Evolutionary conservation across 2,329 filamentous ascomycete species (phyloP).

Genomic region (Penicillium sp.): DNA sequence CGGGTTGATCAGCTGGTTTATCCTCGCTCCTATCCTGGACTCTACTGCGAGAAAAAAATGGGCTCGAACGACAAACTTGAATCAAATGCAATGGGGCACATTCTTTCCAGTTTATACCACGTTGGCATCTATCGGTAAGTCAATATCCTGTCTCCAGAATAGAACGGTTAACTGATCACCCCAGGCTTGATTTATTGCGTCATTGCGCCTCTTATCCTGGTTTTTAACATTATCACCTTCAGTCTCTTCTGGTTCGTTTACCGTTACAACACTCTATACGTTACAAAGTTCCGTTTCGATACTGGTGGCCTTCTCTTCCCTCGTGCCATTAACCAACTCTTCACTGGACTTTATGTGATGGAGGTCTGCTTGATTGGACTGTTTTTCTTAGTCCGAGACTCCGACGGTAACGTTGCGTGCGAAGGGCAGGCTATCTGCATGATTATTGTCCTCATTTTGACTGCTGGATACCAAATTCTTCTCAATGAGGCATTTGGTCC

Average conservation of each 20-base stretch:
- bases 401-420: conserved; percentile 60
- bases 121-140: conserved; percentile 81
- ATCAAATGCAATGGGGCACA: conserved; percentile 82
- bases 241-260: conserved; percentile 90
- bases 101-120: conserved; percentile 98
- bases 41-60: conserved; percentile 84
- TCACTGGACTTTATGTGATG: conserved; percentile 94
- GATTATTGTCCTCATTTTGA: conserved; percentile 74
- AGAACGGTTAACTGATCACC: conserved; percentile 10
- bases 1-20: conserved; percentile 78
- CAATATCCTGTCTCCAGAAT: not conserved
- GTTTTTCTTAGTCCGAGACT: conserved; percentile 76
- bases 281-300: conserved; percentile 85
- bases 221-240: conserved; percentile 95
- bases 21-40: conserved; percentile 80
- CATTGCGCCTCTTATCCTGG: conserved; percentile 83
- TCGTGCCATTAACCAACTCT: conserved; percentile 90
- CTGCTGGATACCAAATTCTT: conserved; percentile 75
- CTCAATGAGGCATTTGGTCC: conserved; percentile 84
- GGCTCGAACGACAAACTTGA: conserved; percentile 77
- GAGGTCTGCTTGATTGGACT: conserved; percentile 86
- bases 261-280: conserved; percentile 95
- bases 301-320: conserved; percentile 93
- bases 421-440: conserved; percentile 81
- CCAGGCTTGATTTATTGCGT: conserved; percentile 78